phyloP scores from a whole-genome alignment of 768 basidiomycete genomes.

The Megacollybia marginata region DNA sequence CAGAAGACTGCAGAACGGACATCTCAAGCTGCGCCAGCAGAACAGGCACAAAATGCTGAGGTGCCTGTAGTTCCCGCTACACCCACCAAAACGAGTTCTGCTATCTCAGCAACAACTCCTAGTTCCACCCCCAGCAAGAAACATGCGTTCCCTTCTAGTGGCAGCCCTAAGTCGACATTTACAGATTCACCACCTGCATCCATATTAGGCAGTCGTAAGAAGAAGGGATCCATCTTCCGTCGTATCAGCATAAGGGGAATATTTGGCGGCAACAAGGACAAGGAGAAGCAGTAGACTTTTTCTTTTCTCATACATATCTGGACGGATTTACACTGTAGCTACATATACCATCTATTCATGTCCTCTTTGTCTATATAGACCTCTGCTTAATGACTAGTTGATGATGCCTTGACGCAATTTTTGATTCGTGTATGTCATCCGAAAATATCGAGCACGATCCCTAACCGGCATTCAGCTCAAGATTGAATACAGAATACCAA shows the following conservation, averaged over 20 bases:
- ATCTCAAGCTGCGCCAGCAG: background rate
- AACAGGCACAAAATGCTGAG: background rate
- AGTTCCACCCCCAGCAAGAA: background rate
- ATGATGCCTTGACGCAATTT: no score
- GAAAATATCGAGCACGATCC: constrained; percentile 36
- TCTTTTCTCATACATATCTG: background rate
- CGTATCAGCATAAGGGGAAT: constrained; percentile 38
- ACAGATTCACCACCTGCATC: constrained; percentile 22
- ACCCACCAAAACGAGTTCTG: no score
- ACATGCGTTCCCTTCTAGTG: constrained; percentile 18
- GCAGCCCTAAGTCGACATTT: constrained; percentile 9
- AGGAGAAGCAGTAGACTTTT: constrained; percentile 28
- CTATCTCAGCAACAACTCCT: no score
- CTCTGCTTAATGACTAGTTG: background rate
- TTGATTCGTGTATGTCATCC: constrained; percentile 10
- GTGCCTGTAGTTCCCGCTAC: no score
- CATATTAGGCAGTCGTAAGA: constrained; percentile 37
- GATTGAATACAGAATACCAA: background rate
- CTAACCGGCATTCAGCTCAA: constrained; percentile 10
- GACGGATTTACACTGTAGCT: background rate
- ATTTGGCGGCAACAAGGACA: constrained; percentile 41
- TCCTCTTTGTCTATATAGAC: background rate
- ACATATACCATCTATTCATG: background rate
- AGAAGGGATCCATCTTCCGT: constrained; percentile 44
- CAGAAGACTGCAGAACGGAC: no score